Conservation (phyloP, 2,329 filamentous ascomycete genomes). For the Tolypocladium endophyticum region DNA sequence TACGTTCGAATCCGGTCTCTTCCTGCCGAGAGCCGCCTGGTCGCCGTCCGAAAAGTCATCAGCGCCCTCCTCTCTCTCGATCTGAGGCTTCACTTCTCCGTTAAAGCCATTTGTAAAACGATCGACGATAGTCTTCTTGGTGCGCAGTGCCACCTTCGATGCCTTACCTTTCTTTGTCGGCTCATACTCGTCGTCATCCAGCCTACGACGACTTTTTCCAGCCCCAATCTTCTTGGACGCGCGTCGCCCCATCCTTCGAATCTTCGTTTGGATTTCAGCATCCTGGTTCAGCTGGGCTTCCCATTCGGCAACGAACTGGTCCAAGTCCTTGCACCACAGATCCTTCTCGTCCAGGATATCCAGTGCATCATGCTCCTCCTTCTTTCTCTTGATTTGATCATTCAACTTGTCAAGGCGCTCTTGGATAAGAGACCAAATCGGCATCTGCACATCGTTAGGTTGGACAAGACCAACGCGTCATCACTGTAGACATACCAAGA, state of each 20-base stretch:
- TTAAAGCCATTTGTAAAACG: conserved; percentile 44
- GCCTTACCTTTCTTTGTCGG: conserved; percentile 35
- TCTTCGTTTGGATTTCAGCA: conserved; percentile 61
- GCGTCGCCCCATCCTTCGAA: conserved; percentile 66
- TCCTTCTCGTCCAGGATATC: conserved; percentile 77
- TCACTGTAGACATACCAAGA: conserved; percentile 56
- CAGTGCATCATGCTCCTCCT: conserved; percentile 78
- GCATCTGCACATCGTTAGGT: conserved; percentile 67
- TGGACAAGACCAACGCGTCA: too few relatives aligned
- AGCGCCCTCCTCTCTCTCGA: conserved; percentile 29
- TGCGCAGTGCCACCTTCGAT: conserved; percentile 24
- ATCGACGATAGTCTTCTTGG: too few relatives aligned
- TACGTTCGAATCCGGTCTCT: too few relatives aligned
- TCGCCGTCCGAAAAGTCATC: conserved; percentile 52
- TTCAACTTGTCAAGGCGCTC: conserved; percentile 86
- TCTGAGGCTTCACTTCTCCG: conserved; percentile 39
- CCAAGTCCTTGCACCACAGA: conserved; percentile 79
- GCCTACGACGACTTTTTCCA: conserved; percentile 49
- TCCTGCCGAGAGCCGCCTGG: conserved; percentile 29
- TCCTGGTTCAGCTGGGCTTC: conserved; percentile 70
- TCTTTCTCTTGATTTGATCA: conserved; percentile 77
- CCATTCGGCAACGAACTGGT: conserved; percentile 82
- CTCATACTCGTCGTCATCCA: conserved; percentile 46
- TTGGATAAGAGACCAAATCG: conserved; percentile 90
- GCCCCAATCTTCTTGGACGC: conserved; percentile 72